Evolutionary conservation across 2,329 filamentous ascomycete genomes (phyloP).

Genomic region (Colletotrichum incanum): DNA sequence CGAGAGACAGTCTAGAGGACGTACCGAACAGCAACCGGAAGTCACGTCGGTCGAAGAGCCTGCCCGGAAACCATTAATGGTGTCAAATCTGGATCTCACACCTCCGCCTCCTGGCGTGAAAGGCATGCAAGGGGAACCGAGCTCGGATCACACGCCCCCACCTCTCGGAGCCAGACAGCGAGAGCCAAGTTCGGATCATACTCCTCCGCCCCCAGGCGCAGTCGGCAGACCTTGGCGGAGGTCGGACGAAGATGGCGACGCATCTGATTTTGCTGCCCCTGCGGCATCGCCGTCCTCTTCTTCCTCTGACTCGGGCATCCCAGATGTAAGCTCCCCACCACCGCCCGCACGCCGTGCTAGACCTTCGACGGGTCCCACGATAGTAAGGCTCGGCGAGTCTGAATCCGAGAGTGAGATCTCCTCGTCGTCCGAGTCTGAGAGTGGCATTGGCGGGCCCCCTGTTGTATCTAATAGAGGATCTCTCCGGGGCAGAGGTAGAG

Average conservation of each 20-base stretch:
- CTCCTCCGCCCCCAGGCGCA: slow-evolving; percentile 15
- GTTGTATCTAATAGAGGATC: background rate
- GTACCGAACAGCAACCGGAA: slow-evolving; percentile 5
- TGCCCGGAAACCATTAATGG: background rate
- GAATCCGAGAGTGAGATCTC: slow-evolving; percentile 38
- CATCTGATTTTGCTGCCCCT: slow-evolving; percentile 15
- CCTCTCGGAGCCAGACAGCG: background rate
- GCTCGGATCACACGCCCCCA: slow-evolving; percentile 28
- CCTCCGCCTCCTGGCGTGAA: slow-evolving; percentile 12
- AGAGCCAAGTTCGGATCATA: slow-evolving; percentile 24
- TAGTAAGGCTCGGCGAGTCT: slow-evolving; percentile 42
- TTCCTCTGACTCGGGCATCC: slow-evolving; percentile 35
- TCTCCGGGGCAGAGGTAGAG: slow-evolving; percentile 23
- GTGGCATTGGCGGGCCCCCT: slow-evolving; percentile 29
- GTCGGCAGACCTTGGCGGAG: slow-evolving; percentile 8
- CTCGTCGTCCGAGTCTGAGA: slow-evolving; percentile 34
- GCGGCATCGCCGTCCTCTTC: slow-evolving; percentile 18
- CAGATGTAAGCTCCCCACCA: slow-evolving; percentile 23
- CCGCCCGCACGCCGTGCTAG: slow-evolving; percentile 20
- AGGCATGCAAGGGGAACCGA: slow-evolving; percentile 6
- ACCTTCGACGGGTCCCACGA: slow-evolving; percentile 24
- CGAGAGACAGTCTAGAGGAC: background rate
- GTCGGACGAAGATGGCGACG: slow-evolving; percentile 13
- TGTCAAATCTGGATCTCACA: slow-evolving; percentile 28
- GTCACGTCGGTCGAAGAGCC: background rate